phyloP scores from a whole-genome alignment of 176 grass and related monocot genomes.

The Dactylis glomerata region DNA sequence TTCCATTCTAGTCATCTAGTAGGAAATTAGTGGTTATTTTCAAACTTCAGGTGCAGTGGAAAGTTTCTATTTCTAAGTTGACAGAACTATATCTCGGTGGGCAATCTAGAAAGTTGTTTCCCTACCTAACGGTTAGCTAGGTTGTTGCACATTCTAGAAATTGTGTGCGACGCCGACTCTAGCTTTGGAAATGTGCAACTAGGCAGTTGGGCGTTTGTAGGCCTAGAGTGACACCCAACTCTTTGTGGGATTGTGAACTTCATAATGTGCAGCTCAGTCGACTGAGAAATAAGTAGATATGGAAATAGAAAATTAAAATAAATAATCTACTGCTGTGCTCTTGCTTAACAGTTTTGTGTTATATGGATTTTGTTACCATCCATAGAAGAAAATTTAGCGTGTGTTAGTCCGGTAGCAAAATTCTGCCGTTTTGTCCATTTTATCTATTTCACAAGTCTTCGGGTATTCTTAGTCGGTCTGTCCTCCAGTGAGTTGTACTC shows the following conservation, averaged over 20 bases:
- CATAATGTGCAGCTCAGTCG: background rate
- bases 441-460: background rate
- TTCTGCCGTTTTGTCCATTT: background rate
- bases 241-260: background rate
- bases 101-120: background rate
- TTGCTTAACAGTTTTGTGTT: constrained; percentile 1
- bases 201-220: background rate
- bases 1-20: background rate
- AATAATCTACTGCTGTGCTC: background rate
- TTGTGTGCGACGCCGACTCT: background rate
- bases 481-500: background rate
- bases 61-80: background rate
- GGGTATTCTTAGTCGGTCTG: background rate
- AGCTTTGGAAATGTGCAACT: background rate
- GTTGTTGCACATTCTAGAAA: background rate
- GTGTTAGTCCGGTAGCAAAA: background rate
- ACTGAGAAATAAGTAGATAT: background rate
- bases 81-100: background rate
- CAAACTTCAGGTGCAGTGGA: background rate
- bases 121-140: background rate
- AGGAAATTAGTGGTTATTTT: background rate
- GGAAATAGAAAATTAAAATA: background rate
- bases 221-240: background rate
- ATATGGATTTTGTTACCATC: background rate
- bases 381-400: background rate